A percentile compares a stretch with the other conserved stretches of the same genome.
phyloP scores from a whole-genome alignment of 2,329 filamentous ascomycete genomes.

The Rhytidhysteron rufulum region DNA sequence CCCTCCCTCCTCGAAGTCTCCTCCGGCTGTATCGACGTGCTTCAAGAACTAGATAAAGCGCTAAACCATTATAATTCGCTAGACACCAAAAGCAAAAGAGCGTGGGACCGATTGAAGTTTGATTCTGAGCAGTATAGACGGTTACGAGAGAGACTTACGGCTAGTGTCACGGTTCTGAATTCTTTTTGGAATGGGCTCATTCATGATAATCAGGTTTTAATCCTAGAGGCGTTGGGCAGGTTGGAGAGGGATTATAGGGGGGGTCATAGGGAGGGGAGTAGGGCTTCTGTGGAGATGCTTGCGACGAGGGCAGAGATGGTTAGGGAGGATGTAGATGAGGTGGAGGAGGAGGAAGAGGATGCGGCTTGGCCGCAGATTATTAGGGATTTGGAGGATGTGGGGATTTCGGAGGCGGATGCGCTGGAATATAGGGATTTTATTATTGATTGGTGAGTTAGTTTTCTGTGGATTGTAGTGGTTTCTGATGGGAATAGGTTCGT shows the following conservation, averaged over 20 bases:
- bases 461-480: neutral
- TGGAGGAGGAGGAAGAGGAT: slow-evolving; percentile 14
- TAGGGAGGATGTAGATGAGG: slow-evolving; percentile 7
- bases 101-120: slow-evolving; percentile 28
- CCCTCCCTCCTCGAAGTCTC: slow-evolving; percentile 19
- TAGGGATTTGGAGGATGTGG: slow-evolving; percentile 28
- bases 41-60: slow-evolving; percentile 22
- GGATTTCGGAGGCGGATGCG: slow-evolving; percentile 19
- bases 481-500: slow-evolving; percentile 21
- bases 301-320: slow-evolving; percentile 9
- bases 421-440: slow-evolving; percentile 24
- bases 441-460: slow-evolving; percentile 13
- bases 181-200: slow-evolving; percentile 24
- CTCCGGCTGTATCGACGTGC: slow-evolving; percentile 20
- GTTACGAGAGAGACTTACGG: slow-evolving; percentile 20
- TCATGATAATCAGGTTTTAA: slow-evolving; percentile 24
- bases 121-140: slow-evolving; percentile 19
- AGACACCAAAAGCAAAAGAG: slow-evolving; percentile 23
- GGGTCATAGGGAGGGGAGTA: slow-evolving; percentile 26
- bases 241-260: slow-evolving; percentile 26
- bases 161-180: slow-evolving; percentile 21
- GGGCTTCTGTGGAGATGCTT: slow-evolving; percentile 21
- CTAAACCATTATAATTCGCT: slow-evolving; percentile 25
- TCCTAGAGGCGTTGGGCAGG: slow-evolving; percentile 25
- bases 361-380: slow-evolving; percentile 28